Percentiles rank a stretch among this genome's conserved stretches.
These are phyloP conservation scores for Neurospora sp. DNA, from an alignment of 495 filamentous ascomycete genomes.

Conservation along the genomic window DNA sequence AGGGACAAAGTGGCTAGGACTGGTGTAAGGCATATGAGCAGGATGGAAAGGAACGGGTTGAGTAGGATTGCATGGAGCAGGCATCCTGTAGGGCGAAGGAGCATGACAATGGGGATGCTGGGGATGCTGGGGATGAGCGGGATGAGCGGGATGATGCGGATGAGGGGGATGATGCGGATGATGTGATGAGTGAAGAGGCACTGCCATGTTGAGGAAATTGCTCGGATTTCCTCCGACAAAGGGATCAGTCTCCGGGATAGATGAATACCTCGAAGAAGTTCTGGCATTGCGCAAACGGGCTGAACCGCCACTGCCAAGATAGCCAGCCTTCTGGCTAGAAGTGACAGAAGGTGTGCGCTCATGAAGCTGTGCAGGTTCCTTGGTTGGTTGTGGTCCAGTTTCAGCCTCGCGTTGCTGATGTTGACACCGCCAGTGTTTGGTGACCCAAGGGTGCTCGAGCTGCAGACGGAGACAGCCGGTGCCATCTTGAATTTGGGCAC, in stretches of 20 bases:
- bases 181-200: not conserved
- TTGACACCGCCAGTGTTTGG: not conserved
- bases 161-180: not conserved
- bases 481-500: not conserved
- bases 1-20: not conserved
- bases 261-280: not conserved
- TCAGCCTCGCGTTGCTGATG: not conserved
- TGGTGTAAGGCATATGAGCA: not conserved
- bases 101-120: not conserved
- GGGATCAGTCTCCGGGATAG: not conserved
- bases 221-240: not conserved
- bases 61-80: not conserved
- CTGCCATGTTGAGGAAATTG: not conserved
- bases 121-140: too few species aligned
- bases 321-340: not conserved
- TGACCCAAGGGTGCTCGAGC: not conserved
- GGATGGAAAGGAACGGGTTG: not conserved
- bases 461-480: not conserved
- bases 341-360: not conserved
- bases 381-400: not conserved
- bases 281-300: not conserved
- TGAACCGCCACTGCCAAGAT: not conserved
- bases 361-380: not conserved
- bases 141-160: not conserved
- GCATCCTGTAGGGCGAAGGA: not conserved